Evolutionary conservation across 352 stramenopile genomes (phyloP).

Genomic region (Phytopythium helicoides): DNA sequence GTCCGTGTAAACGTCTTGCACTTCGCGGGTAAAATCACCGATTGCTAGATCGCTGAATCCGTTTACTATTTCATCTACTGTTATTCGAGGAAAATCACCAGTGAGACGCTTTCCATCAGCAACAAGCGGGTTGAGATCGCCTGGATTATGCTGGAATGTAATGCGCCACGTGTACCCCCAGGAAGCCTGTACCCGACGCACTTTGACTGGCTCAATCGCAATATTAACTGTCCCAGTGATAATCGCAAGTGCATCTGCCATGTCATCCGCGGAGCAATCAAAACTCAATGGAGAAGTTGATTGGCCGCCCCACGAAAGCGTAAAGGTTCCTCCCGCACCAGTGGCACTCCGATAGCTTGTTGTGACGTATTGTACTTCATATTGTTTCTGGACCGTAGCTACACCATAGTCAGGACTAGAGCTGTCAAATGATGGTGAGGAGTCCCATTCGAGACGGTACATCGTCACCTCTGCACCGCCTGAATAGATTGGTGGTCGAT

Average conservation of each 20-base stretch:
- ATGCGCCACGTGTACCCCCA: slow-evolving; percentile 93
- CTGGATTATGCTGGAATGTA: slow-evolving; percentile 86
- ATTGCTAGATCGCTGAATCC: slow-evolving; percentile 89
- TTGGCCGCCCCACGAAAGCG: slow-evolving; percentile 89
- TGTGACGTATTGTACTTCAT: slow-evolving; percentile 91
- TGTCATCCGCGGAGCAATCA: slow-evolving; percentile 61
- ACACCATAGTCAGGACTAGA: slow-evolving; percentile 80
- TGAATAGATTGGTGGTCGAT: slow-evolving; percentile 79
- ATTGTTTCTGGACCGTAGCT: slow-evolving; percentile 81
- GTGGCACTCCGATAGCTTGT: slow-evolving; percentile 61
- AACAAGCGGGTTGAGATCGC: slow-evolving; percentile 86
- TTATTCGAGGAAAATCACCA: slow-evolving; percentile 86
- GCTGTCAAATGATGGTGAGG: slow-evolving; percentile 75
- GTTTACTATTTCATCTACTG: slow-evolving; percentile 71
- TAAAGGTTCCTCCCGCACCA: slow-evolving; percentile 85
- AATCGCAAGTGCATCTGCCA: slow-evolving; percentile 76
- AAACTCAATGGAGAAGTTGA: slow-evolving; percentile 59
- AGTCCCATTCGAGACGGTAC: slow-evolving; percentile 93
- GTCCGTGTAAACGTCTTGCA: slow-evolving; percentile 88
- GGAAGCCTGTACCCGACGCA: slow-evolving; percentile 48
- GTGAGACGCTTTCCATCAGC: slow-evolving; percentile 81
- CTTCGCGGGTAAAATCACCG: slow-evolving; percentile 92
- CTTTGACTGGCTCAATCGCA: slow-evolving; percentile 71
- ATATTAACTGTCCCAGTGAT: slow-evolving; percentile 80
- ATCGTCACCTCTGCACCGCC: slow-evolving; percentile 88